Conservation (phyloP, 768 basidiomycete genomes). For the Wakefieldia striispora region DNA sequence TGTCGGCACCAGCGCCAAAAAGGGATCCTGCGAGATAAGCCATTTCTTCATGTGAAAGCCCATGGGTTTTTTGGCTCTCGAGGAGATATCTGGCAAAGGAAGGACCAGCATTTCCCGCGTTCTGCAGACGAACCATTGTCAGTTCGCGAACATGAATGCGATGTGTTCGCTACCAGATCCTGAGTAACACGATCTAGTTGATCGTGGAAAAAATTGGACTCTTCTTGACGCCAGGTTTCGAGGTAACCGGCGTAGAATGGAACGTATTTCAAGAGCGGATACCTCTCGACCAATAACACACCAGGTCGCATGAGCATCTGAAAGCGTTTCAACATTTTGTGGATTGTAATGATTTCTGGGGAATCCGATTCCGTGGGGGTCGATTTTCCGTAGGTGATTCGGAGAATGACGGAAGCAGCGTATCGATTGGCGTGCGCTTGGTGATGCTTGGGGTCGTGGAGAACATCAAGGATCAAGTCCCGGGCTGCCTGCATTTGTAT, state of each 20-base stretch:
- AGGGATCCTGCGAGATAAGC: conserved; percentile 64
- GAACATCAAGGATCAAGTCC: conserved; percentile 33
- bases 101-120: conserved; percentile 24
- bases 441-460: conserved; percentile 38
- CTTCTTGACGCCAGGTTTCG: conserved; percentile 53
- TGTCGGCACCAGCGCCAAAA: conserved; percentile 67
- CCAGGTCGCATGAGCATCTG: conserved; percentile 38
- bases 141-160: background rate
- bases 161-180: conserved; percentile 38
- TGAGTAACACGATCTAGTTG: conserved; percentile 46
- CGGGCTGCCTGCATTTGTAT: conserved; percentile 41
- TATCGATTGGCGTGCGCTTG: conserved; percentile 53
- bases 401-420: conserved; percentile 36
- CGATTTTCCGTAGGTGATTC: conserved; percentile 35
- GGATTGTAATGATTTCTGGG: conserved; percentile 34
- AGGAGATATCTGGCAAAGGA: conserved; percentile 59
- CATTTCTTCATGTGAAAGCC: conserved; percentile 54
- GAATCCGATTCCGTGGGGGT: conserved; percentile 28
- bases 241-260: conserved; percentile 64
- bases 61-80: conserved; percentile 52
- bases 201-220: conserved; percentile 51
- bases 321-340: conserved; percentile 35
- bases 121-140: conserved; percentile 7
- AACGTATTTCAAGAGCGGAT: conserved; percentile 43
- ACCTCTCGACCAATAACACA: conserved; percentile 33